phyloP scores from a whole-genome alignment of 768 basidiomycete genomes.

The Tylopilus vinaceipallidus region DNA sequence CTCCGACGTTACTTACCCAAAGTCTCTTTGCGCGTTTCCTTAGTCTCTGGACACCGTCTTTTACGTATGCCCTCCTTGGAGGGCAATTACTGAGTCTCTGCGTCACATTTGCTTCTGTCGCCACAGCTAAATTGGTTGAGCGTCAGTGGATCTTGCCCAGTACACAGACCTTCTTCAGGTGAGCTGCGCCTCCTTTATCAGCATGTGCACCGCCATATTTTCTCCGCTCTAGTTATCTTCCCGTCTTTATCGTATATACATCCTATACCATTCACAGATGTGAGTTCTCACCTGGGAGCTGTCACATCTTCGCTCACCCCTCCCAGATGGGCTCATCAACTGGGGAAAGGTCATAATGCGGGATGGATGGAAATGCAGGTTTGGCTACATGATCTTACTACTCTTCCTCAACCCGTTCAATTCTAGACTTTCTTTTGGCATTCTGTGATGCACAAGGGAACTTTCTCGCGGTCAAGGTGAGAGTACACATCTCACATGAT shows the following conservation, averaged over 20 bases:
- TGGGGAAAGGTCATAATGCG: slow-evolving; percentile 68
- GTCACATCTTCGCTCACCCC: neutral
- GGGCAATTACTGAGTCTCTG: slow-evolving; percentile 26
- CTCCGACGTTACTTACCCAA: slow-evolving; percentile 15
- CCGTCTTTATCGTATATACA: slow-evolving; percentile 72
- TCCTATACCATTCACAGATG: slow-evolving; percentile 88
- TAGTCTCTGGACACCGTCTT: slow-evolving; percentile 31
- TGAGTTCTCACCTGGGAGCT: slow-evolving; percentile 34
- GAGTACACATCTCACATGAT: neutral
- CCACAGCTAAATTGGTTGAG: slow-evolving; percentile 68
- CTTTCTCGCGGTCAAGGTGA: slow-evolving; percentile 76
- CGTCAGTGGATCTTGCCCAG: slow-evolving; percentile 72
- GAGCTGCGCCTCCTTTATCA: slow-evolving; percentile 27
- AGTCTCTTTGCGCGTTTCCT: slow-evolving; percentile 20
- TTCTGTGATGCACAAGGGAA: slow-evolving; percentile 83
- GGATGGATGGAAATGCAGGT: slow-evolving; percentile 90
- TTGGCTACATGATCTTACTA: neutral
- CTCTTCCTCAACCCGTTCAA: neutral
- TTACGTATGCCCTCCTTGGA: slow-evolving; percentile 26
- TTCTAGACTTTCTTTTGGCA: slow-evolving; percentile 72
- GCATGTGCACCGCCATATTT: neutral
- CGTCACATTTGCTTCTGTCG: slow-evolving; percentile 42
- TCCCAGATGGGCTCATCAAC: slow-evolving; percentile 71
- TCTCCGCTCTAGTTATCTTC: slow-evolving; percentile 56
- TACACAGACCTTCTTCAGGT: slow-evolving; percentile 82